Evolutionary conservation across 768 basidiomycete genomes (phyloP).

Genomic region (Rhodotorula kratochvilovae): DNA sequence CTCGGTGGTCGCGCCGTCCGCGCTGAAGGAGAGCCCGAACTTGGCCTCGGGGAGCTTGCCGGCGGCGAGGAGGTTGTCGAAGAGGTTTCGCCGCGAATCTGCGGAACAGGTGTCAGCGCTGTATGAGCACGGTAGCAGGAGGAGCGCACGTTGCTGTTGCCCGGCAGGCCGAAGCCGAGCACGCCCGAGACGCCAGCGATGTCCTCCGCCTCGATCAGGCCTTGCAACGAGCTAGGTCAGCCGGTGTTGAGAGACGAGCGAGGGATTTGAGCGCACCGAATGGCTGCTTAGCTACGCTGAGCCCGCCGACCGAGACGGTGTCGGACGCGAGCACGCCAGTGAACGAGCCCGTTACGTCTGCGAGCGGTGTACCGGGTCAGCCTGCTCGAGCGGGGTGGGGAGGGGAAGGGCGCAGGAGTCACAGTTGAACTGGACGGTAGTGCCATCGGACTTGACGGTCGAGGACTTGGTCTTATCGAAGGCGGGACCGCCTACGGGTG

Average conservation of each 20-base stretch:
- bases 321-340: neutral
- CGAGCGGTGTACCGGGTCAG: too few species aligned
- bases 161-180: neutral
- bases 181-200: neutral
- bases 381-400: too few species aligned
- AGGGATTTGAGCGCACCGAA: conserved; percentile 1
- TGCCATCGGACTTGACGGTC: neutral
- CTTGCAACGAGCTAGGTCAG: too few species aligned
- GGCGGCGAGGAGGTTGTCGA: neutral
- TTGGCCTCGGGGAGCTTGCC: neutral
- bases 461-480: neutral
- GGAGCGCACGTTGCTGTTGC: neutral
- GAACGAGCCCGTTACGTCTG: neutral
- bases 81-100: neutral
- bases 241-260: too few species aligned
- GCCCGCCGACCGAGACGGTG: conserved; percentile 4
- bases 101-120: neutral
- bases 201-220: neutral
- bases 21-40: conserved; percentile 14
- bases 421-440: neutral
- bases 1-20: neutral
- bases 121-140: neutral
- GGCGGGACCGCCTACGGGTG: neutral
- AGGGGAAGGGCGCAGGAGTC: neutral
- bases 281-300: neutral